Conservation (phyloP, 1,139 yeast species). For the Groenewaldozyma sp. region DNA sequence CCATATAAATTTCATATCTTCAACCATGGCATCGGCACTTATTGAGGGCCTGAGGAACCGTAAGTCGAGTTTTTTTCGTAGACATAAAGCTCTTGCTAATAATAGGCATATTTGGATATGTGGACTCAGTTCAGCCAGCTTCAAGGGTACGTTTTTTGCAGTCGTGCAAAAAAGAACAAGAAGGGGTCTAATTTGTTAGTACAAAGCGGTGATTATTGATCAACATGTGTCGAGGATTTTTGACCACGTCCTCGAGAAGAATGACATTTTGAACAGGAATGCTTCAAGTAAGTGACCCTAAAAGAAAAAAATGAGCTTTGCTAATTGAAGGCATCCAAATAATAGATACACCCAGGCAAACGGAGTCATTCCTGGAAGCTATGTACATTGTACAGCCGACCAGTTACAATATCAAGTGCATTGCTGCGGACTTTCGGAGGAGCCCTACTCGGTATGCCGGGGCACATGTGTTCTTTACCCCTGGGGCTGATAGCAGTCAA, state of each 20-base stretch:
- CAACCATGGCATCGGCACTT: conserved; percentile 14
- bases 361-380: conserved; percentile 47
- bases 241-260: conserved; percentile 28
- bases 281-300: conserved; percentile 23
- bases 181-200: conserved; percentile 14
- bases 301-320: not conserved
- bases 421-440: conserved; percentile 47
- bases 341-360: conserved; percentile 43
- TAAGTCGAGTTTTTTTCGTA: no score
- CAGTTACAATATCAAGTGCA: conserved; percentile 45
- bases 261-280: conserved; percentile 33
- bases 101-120: conserved; percentile 21
- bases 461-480: conserved; percentile 49
- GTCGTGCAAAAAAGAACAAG: not conserved
- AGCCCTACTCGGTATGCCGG: conserved; percentile 47
- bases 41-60: conserved; percentile 17
- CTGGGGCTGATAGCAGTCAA: conserved; percentile 33
- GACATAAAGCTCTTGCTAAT: not conserved
- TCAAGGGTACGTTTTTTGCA: conserved; percentile 17
- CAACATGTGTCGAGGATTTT: conserved; percentile 30
- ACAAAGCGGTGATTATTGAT: conserved; percentile 36
- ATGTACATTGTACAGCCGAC: conserved; percentile 51
- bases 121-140: conserved; percentile 30
- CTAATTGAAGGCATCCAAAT: conserved; percentile 37
- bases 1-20: not conserved